Evolutionary conservation across 1,284 basidiomycete genomes (phyloP).

Genomic region (Irpex sp.): DNA sequence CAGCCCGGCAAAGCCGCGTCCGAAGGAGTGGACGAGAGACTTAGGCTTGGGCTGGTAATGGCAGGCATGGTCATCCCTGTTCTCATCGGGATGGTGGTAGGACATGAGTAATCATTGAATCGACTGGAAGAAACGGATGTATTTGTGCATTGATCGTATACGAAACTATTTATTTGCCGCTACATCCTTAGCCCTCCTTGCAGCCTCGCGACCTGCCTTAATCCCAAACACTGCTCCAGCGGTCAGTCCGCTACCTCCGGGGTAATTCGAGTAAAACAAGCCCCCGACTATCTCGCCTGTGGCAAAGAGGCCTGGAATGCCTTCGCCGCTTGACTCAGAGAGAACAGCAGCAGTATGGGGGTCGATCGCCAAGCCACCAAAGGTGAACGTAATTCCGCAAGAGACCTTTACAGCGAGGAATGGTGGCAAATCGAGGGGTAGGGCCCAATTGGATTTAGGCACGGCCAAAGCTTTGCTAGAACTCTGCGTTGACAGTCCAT

Average conservation of each 20-base stretch:
- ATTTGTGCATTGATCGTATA: background rate
- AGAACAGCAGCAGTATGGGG: conserved; percentile 47
- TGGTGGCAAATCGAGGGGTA: conserved; percentile 43
- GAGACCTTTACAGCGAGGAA: conserved; percentile 62
- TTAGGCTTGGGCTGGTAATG: conserved; percentile 50
- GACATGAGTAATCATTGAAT: conserved; percentile 29
- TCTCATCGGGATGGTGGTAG: conserved; percentile 41
- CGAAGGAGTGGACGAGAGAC: conserved; percentile 41
- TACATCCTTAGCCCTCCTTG: conserved; percentile 12
- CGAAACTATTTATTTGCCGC: background rate
- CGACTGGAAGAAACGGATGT: background rate
- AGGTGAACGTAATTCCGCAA: conserved; percentile 68
- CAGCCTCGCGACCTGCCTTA: conserved; percentile 48
- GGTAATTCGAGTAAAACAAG: conserved; percentile 58
- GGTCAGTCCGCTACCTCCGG: conserved; percentile 62
- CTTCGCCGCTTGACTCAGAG: conserved; percentile 31
- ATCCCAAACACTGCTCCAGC: conserved; percentile 63
- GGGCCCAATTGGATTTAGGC: conserved; percentile 57
- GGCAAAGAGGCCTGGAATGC: conserved; percentile 53
- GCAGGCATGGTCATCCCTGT: conserved; percentile 71
- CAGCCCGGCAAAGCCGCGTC: conserved; percentile 50
- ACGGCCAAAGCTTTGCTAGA: conserved; percentile 27
- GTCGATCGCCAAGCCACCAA: conserved; percentile 59
- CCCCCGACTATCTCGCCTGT: conserved; percentile 64
- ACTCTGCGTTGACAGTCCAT: conserved; percentile 46